phyloP scores from a whole-genome alignment of 306 rosid species.

The Prunus mira region DNA sequence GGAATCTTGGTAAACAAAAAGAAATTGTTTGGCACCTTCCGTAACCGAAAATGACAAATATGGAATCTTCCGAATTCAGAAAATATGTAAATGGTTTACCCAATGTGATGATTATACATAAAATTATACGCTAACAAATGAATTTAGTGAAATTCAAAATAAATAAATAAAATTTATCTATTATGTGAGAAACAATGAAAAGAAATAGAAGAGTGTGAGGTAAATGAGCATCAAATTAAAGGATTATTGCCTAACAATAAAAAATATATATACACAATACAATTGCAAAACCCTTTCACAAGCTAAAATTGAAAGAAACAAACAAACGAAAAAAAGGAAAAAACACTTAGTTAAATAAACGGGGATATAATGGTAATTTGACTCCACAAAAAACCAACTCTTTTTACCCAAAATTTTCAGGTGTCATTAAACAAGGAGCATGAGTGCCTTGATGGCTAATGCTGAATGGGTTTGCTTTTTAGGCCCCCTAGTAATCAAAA shows the following conservation, averaged over 20 bases:
- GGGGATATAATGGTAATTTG: background rate
- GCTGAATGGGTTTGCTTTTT: background rate
- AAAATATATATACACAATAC: background rate
- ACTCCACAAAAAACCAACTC: background rate
- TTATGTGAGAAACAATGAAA: no score
- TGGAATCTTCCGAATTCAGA: background rate
- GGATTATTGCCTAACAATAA: background rate
- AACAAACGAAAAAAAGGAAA: background rate
- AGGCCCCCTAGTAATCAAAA: no score
- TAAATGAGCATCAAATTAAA: background rate
- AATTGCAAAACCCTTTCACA: background rate
- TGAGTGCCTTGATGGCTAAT: background rate
- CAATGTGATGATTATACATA: no score
- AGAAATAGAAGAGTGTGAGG: background rate
- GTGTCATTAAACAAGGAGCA: background rate
- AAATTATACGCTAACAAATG: no score
- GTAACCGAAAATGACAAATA: background rate
- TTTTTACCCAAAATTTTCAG: background rate
- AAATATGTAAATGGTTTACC: background rate
- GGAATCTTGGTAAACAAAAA: background rate
- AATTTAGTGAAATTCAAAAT: no score
- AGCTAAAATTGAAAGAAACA: background rate
- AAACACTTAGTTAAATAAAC: no score
- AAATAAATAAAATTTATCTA: no score
- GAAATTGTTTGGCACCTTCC: background rate